phyloP scores from a whole-genome alignment of 805 yeast species.

The Saccharomycopsis javanensis region DNA sequence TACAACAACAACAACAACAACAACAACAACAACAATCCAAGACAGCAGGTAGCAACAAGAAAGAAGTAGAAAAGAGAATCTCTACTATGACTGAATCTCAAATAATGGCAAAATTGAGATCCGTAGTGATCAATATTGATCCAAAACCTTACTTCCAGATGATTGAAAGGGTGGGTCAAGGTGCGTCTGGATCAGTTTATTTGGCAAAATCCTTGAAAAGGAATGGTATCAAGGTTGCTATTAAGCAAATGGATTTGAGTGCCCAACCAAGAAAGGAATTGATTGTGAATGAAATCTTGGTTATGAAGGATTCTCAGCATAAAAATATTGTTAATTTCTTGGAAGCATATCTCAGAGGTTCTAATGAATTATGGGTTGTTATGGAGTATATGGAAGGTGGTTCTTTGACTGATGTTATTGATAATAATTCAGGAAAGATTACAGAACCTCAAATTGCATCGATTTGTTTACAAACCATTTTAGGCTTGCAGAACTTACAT shows the following conservation, averaged over 20 bases:
- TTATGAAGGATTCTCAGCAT: slow-evolving; percentile 93
- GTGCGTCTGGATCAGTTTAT: slow-evolving; percentile 95
- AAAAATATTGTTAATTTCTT: slow-evolving; percentile 90
- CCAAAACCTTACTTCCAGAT: slow-evolving; percentile 77
- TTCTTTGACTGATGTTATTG: slow-evolving; percentile 89
- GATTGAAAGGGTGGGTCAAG: slow-evolving; percentile 88
- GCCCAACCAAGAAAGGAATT: slow-evolving; percentile 91
- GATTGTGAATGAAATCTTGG: slow-evolving; percentile 89
- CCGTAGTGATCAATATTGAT: slow-evolving; percentile 74
- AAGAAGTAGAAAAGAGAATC: slow-evolving; percentile 37
- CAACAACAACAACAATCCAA: slow-evolving; percentile 14
- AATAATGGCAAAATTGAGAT: slow-evolving; percentile 66
- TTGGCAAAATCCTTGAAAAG: slow-evolving; percentile 58
- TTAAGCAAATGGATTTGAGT: slow-evolving; percentile 88
- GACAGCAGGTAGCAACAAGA: slow-evolving; percentile 1
- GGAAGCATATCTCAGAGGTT: slow-evolving; percentile 77
- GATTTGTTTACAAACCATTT: slow-evolving; percentile 80
- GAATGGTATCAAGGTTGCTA: slow-evolving; percentile 70
- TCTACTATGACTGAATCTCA: slow-evolving; percentile 77
- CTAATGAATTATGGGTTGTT: slow-evolving; percentile 89
- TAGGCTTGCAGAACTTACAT: slow-evolving; percentile 87
- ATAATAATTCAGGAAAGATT: slow-evolving; percentile 62
- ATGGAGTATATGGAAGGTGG: slow-evolving; percentile 99
- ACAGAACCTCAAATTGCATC: slow-evolving; percentile 86
- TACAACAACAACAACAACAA: slow-evolving; percentile 17